Evolutionary conservation across 176 grass and related monocot genomes (phyloP).

Genomic region (Miscanthus lutarioriparius): DNA sequence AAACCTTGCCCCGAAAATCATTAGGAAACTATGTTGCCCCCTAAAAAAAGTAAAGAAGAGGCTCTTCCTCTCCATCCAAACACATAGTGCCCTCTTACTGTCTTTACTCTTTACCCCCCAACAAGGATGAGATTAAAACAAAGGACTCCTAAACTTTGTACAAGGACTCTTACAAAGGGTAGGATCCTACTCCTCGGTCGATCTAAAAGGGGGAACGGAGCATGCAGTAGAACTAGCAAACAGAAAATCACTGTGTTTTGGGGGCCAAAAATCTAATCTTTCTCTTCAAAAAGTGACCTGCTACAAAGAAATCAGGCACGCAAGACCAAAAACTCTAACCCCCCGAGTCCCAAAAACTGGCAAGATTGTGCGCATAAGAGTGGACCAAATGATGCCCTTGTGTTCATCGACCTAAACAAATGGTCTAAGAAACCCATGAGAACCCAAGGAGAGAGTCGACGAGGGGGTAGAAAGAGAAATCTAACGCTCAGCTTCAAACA

Average conservation of each 20-base stretch:
- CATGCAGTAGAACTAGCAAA: background rate
- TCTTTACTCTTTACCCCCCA: no score
- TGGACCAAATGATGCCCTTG: background rate
- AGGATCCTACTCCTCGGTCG: background rate
- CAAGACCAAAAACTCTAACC: background rate
- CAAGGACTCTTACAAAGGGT: background rate
- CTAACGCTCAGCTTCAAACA: background rate
- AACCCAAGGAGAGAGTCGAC: background rate
- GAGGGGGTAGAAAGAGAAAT: background rate
- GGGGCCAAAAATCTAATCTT: background rate
- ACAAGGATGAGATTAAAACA: background rate
- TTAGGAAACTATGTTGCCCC: background rate
- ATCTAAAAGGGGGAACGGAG: background rate
- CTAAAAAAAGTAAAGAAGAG: no score
- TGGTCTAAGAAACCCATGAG: no score
- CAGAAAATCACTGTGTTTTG: background rate
- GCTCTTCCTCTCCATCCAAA: no score
- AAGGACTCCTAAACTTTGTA: no score
- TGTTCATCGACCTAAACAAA: background rate
- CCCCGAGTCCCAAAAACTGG: background rate
- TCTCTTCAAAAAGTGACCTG: background rate
- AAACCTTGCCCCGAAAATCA: background rate
- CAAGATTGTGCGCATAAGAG: background rate
- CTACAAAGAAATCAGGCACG: background rate
- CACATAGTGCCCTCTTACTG: no score